Evolutionary conservation across 148 eudicot genomes (phyloP).

Genomic region (Arctostaphylos glauca): DNA sequence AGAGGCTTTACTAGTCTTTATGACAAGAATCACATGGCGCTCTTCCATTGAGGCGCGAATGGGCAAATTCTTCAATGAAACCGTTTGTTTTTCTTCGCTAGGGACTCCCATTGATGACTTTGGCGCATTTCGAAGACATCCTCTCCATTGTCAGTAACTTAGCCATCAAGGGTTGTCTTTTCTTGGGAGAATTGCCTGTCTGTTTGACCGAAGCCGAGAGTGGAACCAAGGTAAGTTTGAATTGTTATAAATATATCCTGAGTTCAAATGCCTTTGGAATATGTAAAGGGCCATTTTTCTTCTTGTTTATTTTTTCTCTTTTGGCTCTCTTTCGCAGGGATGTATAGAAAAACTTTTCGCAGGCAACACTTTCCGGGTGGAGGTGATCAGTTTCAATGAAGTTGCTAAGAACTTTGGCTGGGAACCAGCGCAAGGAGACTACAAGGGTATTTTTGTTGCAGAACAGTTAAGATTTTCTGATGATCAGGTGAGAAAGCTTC

Average conservation of each 20-base stretch:
- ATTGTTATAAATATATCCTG: conserved; percentile 1
- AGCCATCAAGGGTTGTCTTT: conserved; percentile 69
- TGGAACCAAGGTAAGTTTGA: conserved; percentile 48
- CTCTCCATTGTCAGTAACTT: conserved; percentile 48
- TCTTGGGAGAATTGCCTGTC: conserved; percentile 75
- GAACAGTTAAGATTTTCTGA: conserved; percentile 84
- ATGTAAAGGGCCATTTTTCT: not conserved
- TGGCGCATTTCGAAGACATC: conserved; percentile 52
- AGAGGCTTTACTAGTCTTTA: not conserved
- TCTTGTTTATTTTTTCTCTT: not conserved
- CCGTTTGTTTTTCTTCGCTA: conserved; percentile 23
- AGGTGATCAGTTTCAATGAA: conserved; percentile 44
- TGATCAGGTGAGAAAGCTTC: conserved; percentile 60
- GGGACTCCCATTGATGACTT: conserved; percentile 71
- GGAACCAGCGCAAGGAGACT: conserved; percentile 28
- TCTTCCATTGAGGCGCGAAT: not conserved
- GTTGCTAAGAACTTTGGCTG: conserved; percentile 42
- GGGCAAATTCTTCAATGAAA: not conserved
- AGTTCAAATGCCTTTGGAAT: not conserved
- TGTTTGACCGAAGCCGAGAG: conserved; percentile 47
- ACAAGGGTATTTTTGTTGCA: conserved; percentile 50
- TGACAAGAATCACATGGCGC: not conserved
- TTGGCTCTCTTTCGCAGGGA: conserved; percentile 20
- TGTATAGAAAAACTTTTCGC: conserved; percentile 70
- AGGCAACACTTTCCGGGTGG: conserved; percentile 63